phyloP scores from a whole-genome alignment of 805 yeast genomes.

The Candida nonsorbophila region DNA sequence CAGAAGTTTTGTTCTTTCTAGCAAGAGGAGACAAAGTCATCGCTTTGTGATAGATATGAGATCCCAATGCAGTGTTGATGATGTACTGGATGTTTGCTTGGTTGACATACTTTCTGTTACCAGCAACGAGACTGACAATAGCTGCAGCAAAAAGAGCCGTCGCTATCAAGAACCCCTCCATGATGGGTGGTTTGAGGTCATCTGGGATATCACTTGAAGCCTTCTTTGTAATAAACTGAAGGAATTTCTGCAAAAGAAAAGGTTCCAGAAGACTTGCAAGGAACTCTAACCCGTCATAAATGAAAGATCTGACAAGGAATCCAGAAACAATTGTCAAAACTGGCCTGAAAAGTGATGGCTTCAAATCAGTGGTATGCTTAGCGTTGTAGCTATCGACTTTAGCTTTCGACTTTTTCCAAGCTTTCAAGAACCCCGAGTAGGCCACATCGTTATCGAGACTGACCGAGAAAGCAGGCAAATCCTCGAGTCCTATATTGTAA shows the following conservation, averaged over 20 bases:
- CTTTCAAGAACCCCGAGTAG: slow-evolving; percentile 11
- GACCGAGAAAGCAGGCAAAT: slow-evolving; percentile 52
- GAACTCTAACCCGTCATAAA: slow-evolving; percentile 8
- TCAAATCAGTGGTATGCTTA: slow-evolving; percentile 1
- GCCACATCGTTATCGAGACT: slow-evolving; percentile 13
- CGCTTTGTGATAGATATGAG: slow-evolving; percentile 23
- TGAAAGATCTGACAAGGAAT: slow-evolving; percentile 3
- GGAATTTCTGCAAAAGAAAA: slow-evolving; percentile 8
- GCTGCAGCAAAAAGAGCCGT: slow-evolving; percentile 19
- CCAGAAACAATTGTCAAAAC: slow-evolving; percentile 1
- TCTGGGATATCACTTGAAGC: slow-evolving; percentile 2
- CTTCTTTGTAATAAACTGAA: slow-evolving; percentile 9
- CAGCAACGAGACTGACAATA: slow-evolving; percentile 15
- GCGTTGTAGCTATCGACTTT: slow-evolving; percentile 8
- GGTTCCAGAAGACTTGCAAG: slow-evolving; percentile 10
- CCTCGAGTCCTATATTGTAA: slow-evolving; percentile 26
- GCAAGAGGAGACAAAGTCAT: slow-evolving; percentile 25
- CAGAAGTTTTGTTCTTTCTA: slow-evolving; percentile 24
- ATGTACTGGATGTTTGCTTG: slow-evolving; percentile 10
- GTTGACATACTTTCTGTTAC: slow-evolving; percentile 15
- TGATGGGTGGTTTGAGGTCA: slow-evolving; percentile 13
- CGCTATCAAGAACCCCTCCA: slow-evolving; percentile 21
- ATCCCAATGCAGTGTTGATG: slow-evolving; percentile 15
- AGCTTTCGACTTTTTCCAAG: slow-evolving; percentile 17
- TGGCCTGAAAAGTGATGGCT: slow-evolving; percentile 8